phyloP scores from a whole-genome alignment of 2,329 filamentous ascomycete species.

The Aureobasidium subglaciale region DNA sequence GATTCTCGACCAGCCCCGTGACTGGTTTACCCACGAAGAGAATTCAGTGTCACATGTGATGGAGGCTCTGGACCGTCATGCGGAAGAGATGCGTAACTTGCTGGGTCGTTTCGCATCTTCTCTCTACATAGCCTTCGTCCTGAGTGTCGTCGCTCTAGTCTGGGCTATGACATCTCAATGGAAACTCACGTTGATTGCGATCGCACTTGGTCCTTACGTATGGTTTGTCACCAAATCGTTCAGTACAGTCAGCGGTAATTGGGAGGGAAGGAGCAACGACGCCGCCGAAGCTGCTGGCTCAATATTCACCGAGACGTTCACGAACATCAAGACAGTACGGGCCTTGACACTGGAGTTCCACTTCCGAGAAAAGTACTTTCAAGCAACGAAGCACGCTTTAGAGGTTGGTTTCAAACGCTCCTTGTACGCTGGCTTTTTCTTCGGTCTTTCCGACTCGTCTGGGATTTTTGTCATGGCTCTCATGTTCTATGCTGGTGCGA shows the following conservation, averaged over 20 bases:
- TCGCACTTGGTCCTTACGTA: conserved; percentile 62
- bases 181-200: conserved; percentile 71
- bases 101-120: conserved; percentile 70
- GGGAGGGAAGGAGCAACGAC: conserved; percentile 63
- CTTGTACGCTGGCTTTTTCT: conserved; percentile 61
- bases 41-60: conserved; percentile 59
- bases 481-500: conserved; percentile 75
- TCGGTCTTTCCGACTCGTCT: conserved; percentile 68
- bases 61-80: conserved; percentile 69
- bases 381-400: conserved; percentile 47
- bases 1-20: conserved; percentile 66
- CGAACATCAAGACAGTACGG: conserved; percentile 71
- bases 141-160: conserved; percentile 59
- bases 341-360: conserved; percentile 65
- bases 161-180: conserved; percentile 73
- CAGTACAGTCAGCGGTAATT: conserved; percentile 57
- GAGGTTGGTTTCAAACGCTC: conserved; percentile 59
- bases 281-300: conserved; percentile 53
- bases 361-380: conserved; percentile 58
- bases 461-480: conserved; percentile 67
- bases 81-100: conserved; percentile 80
- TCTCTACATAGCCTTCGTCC: conserved; percentile 57
- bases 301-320: conserved; percentile 67
- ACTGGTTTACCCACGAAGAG: conserved; percentile 67
- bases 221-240: conserved; percentile 60